Percentiles rank a stretch among this genome's conserved stretches.
These are phyloP conservation scores for Kingdonia uniflora DNA, from an alignment of 164 flowering plant species.

Conservation along the genomic window DNA sequence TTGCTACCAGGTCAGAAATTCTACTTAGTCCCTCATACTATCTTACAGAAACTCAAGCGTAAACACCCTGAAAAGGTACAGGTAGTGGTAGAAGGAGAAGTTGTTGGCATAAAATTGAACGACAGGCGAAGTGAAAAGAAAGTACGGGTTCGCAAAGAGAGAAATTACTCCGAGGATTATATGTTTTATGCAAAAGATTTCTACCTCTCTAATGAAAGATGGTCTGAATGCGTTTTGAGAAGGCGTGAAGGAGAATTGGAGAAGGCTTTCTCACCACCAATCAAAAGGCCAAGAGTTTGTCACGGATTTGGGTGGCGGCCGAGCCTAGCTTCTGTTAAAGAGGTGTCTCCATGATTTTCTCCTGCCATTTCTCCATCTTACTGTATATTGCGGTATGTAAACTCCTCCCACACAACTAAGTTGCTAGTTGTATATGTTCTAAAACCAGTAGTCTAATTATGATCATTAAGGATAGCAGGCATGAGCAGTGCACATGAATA, in stretches of 20 bases:
- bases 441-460: neutral
- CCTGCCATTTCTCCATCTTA: neutral
- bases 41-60: constrained; percentile 33
- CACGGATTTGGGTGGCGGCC: constrained; percentile 39
- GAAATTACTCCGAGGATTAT: too few species aligned
- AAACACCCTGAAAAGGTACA: constrained; percentile 14
- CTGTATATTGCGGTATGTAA: neutral
- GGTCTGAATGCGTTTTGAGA: too few species aligned
- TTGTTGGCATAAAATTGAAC: too few species aligned
- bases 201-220: too few species aligned
- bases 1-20: constrained; percentile 42
- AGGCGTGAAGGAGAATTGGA: constrained; percentile 5
- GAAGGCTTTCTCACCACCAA: constrained; percentile 36
- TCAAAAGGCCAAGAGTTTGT: constrained; percentile 19
- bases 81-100: too few species aligned
- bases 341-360: constrained; percentile 37
- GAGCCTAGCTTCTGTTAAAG: constrained; percentile 31
- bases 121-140: too few species aligned
- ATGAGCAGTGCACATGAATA: too few species aligned
- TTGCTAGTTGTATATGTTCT: neutral
- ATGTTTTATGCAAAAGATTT: too few species aligned
- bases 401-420: neutral
- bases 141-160: too few species aligned
- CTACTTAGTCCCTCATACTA: constrained; percentile 27
- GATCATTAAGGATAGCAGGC: too few species aligned